A percentile compares a stretch with the other conserved stretches of the same genome.
Conservation (phyloP, 2,329 filamentous ascomycete species). For the Boeremia lycopersici region DNA sequence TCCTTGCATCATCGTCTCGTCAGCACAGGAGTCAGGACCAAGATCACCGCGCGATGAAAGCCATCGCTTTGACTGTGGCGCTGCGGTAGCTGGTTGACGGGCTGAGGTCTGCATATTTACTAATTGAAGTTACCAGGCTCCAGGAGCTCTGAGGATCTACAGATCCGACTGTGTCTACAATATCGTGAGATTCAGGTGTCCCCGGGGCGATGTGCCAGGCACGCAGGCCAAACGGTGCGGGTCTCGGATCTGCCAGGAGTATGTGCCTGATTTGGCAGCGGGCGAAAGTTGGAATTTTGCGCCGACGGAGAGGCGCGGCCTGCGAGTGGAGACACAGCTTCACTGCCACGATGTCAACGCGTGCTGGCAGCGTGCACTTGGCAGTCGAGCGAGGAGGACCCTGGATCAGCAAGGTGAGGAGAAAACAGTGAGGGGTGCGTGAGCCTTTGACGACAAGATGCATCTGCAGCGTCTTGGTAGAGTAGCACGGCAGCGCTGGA, state of each 20-base stretch:
- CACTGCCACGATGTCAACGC: slow-evolving; percentile 17
- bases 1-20: slow-evolving; percentile 27
- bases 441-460: slow-evolving; percentile 12
- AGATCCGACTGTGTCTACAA: background rate
- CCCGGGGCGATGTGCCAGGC: slow-evolving; percentile 17
- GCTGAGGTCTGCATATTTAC: background rate
- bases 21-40: slow-evolving; percentile 3
- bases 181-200: background rate
- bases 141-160: background rate
- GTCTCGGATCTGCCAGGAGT: slow-evolving; percentile 32
- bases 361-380: slow-evolving; percentile 9
- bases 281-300: slow-evolving; percentile 5
- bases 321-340: slow-evolving; percentile 9
- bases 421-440: slow-evolving; percentile 7
- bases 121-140: background rate
- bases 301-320: slow-evolving; percentile 2
- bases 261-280: background rate
- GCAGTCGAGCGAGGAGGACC: slow-evolving; percentile 8
- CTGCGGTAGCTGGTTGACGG: background rate
- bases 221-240: slow-evolving; percentile 38
- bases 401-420: slow-evolving; percentile 7
- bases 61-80: slow-evolving; percentile 4
- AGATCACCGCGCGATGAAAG: background rate
- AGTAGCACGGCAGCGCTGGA: background rate
- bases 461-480: slow-evolving; percentile 2